Evolutionary conservation across 2,329 filamentous ascomycete genomes (phyloP).

Genomic region (Lecanicillium sp.): DNA sequence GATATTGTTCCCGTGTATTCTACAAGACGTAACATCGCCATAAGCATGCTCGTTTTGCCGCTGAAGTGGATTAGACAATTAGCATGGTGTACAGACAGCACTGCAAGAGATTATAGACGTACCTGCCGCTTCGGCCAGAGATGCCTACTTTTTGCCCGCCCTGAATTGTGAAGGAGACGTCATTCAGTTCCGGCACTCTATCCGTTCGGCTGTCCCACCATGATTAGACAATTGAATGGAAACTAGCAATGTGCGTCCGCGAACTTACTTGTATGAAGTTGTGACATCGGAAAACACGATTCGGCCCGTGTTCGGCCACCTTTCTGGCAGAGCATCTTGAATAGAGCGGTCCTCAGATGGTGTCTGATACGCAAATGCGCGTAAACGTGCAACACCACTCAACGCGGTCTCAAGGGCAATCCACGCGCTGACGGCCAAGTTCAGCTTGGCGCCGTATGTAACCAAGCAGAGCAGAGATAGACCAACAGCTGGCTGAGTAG

Average conservation of each 20-base stretch:
- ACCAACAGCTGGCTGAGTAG: neutral
- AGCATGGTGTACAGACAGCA: too few relatives aligned
- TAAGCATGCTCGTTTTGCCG: constrained; percentile 5
- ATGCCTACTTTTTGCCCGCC: constrained; percentile 4
- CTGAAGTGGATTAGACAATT: too few relatives aligned
- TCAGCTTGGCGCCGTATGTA: neutral
- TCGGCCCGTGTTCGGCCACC: neutral
- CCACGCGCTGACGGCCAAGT: constrained; percentile 1
- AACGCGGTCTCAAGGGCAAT: neutral
- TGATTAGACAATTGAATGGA: too few relatives aligned
- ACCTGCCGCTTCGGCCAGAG: constrained; percentile 5
- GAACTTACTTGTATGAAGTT: constrained; percentile 1
- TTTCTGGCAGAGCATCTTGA: neutral
- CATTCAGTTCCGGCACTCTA: neutral
- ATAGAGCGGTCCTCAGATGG: neutral
- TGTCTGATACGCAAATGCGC: neutral
- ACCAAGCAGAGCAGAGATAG: constrained; percentile 1
- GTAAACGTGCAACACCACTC: neutral
- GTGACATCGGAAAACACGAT: constrained; percentile 1
- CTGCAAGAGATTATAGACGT: too few relatives aligned
- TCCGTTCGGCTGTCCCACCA: too few relatives aligned
- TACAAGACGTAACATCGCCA: constrained; percentile 2
- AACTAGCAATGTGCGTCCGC: too few relatives aligned
- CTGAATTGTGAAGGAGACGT: neutral
- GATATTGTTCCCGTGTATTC: constrained; percentile 19